Evolutionary conservation across 495 filamentous ascomycete species (phyloP), one percentile per base, ranked within the genome.

Genomic region (Aspergillus haitiensis): DNA sequence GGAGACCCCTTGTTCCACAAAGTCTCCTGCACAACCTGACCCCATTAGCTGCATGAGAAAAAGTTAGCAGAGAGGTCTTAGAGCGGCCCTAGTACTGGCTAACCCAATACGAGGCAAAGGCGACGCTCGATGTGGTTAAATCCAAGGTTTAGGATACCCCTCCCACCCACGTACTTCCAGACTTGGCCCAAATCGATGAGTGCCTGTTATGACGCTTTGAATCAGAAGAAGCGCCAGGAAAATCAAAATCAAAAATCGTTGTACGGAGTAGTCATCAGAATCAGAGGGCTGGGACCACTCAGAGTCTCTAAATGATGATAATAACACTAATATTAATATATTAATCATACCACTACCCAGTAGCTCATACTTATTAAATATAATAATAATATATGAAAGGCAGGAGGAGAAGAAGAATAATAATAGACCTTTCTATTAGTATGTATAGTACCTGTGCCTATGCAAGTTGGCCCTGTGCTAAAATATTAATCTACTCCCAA

Each of bases 361-460:
- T 37, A 31, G 35, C 33, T 39, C 39, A 40, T 40, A 53, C 39
- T 40, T 37, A 40, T 47, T 16, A 36, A 44, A 45, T 31, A 50
- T 12, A 32, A 10, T 12, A 55, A 58, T 27, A 35, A 47, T 49
- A 49, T 42, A 42, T 21, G 15, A 54, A 47, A 52, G 49, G 47
- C 12, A 36, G 40, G 39, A 53, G n/a, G 21, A 21, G 44, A 15
- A 47, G 44, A 10, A 47, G 44, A 16, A 47, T 47, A 16, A 47
- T 47, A 54, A 36, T 34, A 33, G 3, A 40, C 21, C 21, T 27
- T 27, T 27, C 21, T 15, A 47, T 37, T 15, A 16, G 21, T 47
- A 60, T 54, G 42, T 48, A 44, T 60, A 60, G 50, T 48, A 60
- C 58, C 53, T 31, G 58, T 54, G 58, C 54, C 50, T 21, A 37